Conservation (phyloP, 352 stramenopile species). For the Globisporangium carolinianum region DNA sequence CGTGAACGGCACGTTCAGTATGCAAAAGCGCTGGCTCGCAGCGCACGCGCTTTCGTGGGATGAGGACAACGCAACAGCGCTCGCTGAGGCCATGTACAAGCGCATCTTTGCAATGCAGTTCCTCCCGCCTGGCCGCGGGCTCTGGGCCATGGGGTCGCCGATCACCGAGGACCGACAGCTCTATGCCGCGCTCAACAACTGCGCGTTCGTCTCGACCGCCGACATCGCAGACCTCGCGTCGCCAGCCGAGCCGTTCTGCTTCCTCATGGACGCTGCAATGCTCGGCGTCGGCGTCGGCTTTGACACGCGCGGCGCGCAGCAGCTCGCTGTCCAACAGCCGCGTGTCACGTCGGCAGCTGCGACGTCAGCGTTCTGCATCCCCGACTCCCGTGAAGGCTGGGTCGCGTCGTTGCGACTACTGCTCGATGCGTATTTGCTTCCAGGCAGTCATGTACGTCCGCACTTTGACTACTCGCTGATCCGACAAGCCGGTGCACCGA, state of each 20-base stretch:
- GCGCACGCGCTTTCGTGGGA: slow-evolving; percentile 62
- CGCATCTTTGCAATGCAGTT: slow-evolving; percentile 95
- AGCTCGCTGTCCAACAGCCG: slow-evolving; percentile 29
- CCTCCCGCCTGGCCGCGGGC: slow-evolving; percentile 84
- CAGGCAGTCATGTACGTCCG: slow-evolving; percentile 15
- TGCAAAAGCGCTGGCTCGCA: slow-evolving; percentile 87
- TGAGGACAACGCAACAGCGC: slow-evolving; percentile 29
- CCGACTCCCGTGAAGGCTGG: slow-evolving; percentile 80
- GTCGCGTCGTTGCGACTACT: slow-evolving; percentile 79
- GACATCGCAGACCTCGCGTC: slow-evolving; percentile 52
- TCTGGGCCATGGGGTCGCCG: slow-evolving; percentile 92
- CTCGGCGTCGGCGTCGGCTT: slow-evolving; percentile 92
- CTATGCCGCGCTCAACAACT: slow-evolving; percentile 91
- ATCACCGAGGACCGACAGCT: slow-evolving; percentile 84
- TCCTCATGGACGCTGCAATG: slow-evolving; percentile 95
- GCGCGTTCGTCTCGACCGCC: slow-evolving; percentile 88
- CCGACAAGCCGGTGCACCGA: slow-evolving; percentile 73
- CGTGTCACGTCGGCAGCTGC: slow-evolving; percentile 14
- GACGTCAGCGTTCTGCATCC: slow-evolving; percentile 24
- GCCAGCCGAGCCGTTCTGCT: slow-evolving; percentile 85
- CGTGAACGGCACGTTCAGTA: slow-evolving; percentile 91
- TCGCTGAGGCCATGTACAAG: slow-evolving; percentile 87
- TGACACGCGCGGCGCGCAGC: slow-evolving; percentile 85
- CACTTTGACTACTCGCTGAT: slow-evolving; percentile 84
- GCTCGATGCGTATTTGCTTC: slow-evolving; percentile 81